Conservation (phyloP, 805 yeast genomes). For the Candida namnaoensis region DNA sequence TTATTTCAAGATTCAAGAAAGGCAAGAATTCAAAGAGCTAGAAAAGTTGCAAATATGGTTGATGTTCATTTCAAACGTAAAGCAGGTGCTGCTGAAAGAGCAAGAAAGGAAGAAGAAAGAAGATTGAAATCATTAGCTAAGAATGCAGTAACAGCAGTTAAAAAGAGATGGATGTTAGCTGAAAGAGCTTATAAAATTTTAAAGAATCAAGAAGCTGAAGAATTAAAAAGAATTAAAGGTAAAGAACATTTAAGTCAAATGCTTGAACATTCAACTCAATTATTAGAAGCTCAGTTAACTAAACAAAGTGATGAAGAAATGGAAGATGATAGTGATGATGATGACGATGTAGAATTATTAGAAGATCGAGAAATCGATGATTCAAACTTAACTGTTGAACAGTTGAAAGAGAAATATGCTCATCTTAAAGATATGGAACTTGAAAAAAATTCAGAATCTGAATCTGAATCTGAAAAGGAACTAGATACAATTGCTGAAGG, state of each 20-base stretch:
- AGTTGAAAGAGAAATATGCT: conserved; percentile 16
- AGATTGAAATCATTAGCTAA: conserved; percentile 66
- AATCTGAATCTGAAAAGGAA: conserved; percentile 9
- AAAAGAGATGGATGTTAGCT: conserved; percentile 86
- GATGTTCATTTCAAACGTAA: conserved; percentile 82
- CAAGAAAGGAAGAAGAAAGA: conserved; percentile 66
- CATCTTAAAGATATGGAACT: conserved; percentile 14
- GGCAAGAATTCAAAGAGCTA: conserved; percentile 57
- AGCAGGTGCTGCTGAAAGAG: conserved; percentile 83
- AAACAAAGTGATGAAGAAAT: conserved; percentile 22
- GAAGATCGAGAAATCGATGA: conserved; percentile 4
- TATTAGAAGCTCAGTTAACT: conserved; percentile 76
- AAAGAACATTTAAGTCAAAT: conserved; percentile 82
- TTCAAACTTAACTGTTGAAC: conserved; percentile 22
- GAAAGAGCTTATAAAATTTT: conserved; percentile 68
- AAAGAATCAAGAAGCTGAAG: conserved; percentile 73
- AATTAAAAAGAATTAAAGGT: conserved; percentile 70
- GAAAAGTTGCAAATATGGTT: conserved; percentile 70
- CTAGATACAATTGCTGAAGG: conserved; percentile 8
- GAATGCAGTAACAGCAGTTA: conserved; percentile 74
- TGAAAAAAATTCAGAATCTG: conserved; percentile 22
- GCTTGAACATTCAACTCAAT: conserved; percentile 83
- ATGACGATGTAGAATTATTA: conserved; percentile 20
- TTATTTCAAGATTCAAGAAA: conserved; percentile 58
- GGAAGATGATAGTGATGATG: conserved; percentile 3